Evolutionary conservation across 495 filamentous ascomycete genomes (phyloP), one percentile per base, ranked within the genome.

Genomic region (Penicillium dipodomyicola): DNA sequence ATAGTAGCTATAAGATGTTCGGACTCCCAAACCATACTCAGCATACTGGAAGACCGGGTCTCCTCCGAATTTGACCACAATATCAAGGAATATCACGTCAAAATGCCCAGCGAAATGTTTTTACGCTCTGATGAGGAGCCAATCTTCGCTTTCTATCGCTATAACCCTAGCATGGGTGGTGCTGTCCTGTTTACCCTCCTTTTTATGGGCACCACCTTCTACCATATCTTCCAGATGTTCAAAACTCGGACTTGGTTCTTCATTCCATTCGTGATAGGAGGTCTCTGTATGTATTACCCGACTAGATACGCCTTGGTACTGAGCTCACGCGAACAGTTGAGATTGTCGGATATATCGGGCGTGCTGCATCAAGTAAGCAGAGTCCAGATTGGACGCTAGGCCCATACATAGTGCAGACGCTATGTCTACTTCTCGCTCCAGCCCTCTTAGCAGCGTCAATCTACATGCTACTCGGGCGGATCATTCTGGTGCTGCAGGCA

Each of bases 171-270:
- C 14, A 49, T 81, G 23, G 71, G 64, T 1, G 77, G 75, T 2
- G 82, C 77, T 5, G 46, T 72, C 6, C 63, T 81, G 11, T 84
- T 81, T 51, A 71, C 53, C 58, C 48, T 71, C 8, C 63, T 84
- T 87, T 87, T 61, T 56, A 64, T 43, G 39, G 76, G 45, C 14
- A 65, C 75, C 2, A 65, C 79, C 7, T 19, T 72, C 6, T 54
- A 69, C 5, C 85, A 88, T 55, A 23, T 61, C 23, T 72, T 67
- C 43, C 76, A 83, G 50, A 52, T 87, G 12, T 37, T 75, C 40
- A 70, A 62, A 42, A 75, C 68, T 19, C 68, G 70, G 52, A 82
- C 81, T 15, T 87, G 82, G 83, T 87, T 82, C 62, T 84, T 87
- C 53, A 77, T 80, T 14, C 80, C 85, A 0, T 73, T 86, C 29